phyloP scores from a whole-genome alignment of 257 asterid species.

The Hygrophila difformis region DNA sequence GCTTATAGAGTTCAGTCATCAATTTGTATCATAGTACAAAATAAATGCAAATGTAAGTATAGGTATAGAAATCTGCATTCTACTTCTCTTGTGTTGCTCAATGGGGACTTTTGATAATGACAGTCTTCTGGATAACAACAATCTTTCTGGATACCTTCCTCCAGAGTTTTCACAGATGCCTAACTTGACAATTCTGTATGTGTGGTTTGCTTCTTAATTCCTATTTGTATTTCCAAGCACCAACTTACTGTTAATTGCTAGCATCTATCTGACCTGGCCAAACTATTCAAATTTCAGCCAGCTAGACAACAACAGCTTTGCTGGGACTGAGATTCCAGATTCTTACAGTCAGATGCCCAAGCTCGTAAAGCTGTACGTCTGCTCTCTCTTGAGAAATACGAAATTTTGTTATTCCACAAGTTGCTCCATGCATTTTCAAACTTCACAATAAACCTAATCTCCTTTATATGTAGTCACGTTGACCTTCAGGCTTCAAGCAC shows the following conservation, averaged over 20 bases:
- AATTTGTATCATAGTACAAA: too few relatives aligned
- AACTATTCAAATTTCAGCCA: conserved; percentile 26
- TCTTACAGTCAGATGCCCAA: conserved; percentile 25
- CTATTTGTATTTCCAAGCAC: background rate
- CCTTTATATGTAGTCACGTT: too few relatives aligned
- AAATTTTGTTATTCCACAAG: too few relatives aligned
- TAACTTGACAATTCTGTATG: conserved; percentile 34
- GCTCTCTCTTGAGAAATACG: background rate
- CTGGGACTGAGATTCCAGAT: conserved; percentile 37
- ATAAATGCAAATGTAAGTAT: background rate
- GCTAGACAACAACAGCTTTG: conserved; percentile 42
- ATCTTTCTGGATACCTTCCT: conserved; percentile 61
- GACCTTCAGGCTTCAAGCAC: too few relatives aligned
- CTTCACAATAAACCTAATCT: too few relatives aligned
- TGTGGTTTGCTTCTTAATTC: conserved; percentile 7
- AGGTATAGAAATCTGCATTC: background rate
- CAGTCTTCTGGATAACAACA: conserved; percentile 55
- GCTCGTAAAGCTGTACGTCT: conserved; percentile 36
- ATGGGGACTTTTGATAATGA: conserved; percentile 1
- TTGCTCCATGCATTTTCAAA: too few relatives aligned
- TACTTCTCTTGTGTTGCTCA: background rate
- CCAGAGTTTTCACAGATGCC: conserved; percentile 30
- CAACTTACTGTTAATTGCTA: background rate
- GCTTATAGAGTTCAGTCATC: conserved; percentile 1
- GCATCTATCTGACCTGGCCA: background rate